These are phyloP conservation scores for Penicillium sp. DNA, from an alignment of 2,329 filamentous ascomycete species.

Conservation along the genomic window DNA sequence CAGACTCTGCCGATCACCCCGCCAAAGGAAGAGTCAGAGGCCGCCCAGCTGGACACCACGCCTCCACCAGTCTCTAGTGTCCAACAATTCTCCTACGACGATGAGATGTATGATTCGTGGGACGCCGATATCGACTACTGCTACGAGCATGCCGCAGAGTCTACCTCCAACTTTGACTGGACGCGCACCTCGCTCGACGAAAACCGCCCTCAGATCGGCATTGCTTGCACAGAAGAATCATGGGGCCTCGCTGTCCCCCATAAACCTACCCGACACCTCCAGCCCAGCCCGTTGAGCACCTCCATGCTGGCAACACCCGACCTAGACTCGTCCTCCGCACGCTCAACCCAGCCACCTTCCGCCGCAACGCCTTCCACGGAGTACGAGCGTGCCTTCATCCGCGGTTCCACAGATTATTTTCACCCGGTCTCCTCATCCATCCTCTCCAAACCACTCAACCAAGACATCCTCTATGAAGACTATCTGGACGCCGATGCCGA, in stretches of 20 bases:
- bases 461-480: constrained; percentile 44
- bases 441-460: constrained; percentile 38
- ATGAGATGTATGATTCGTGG: constrained; percentile 53
- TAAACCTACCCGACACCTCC: constrained; percentile 31
- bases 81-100: constrained; percentile 28
- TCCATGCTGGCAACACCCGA: constrained; percentile 37
- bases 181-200: constrained; percentile 44
- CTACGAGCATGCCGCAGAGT: constrained; percentile 64
- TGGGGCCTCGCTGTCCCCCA: constrained; percentile 19
- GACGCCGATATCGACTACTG: constrained; percentile 67
- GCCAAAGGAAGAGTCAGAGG: constrained; percentile 7
- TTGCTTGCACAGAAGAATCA: constrained; percentile 20
- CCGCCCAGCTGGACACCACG: constrained; percentile 22
- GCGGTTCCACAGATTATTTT: constrained; percentile 35
- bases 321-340: constrained; percentile 39
- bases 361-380: constrained; percentile 36
- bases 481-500: constrained; percentile 37
- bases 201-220: constrained; percentile 20
- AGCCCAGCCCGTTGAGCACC: constrained; percentile 31
- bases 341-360: constrained; percentile 33
- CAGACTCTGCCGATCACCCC: constrained; percentile 28
- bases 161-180: constrained; percentile 65
- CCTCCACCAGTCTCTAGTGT: constrained; percentile 23
- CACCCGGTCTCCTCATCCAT: constrained; percentile 38
- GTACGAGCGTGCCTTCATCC: constrained; percentile 34